phyloP scores from a whole-genome alignment of 2,329 filamentous ascomycete species.

The Ceratocystiopsis minuta region DNA sequence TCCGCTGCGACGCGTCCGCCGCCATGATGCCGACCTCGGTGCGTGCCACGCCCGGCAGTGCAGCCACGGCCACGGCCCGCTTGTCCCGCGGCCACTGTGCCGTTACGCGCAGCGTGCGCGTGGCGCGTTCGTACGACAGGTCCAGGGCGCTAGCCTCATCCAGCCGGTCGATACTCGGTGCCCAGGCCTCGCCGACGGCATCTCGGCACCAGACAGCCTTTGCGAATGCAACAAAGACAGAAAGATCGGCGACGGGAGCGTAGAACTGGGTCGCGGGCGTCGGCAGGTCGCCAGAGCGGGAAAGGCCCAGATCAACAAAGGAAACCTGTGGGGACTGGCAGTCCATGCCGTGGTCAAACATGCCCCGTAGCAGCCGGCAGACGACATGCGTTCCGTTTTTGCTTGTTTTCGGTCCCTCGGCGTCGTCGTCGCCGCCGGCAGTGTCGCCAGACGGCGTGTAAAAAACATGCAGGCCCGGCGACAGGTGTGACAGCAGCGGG shows the following conservation, averaged over 20 bases:
- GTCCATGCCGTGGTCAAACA: conserved; percentile 35
- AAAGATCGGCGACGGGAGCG: conserved; percentile 39
- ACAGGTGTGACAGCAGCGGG: conserved; percentile 57
- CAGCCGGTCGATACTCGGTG: conserved; percentile 18
- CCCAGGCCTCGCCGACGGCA: conserved; percentile 13
- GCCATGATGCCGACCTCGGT: conserved; percentile 70
- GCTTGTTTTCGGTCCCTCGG: conserved; percentile 16
- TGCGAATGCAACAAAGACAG: conserved; percentile 34
- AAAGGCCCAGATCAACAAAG: conserved; percentile 39
- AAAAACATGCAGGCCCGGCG: conserved; percentile 68
- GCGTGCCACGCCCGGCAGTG: conserved; percentile 26
- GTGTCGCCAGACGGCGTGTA: conserved; percentile 38
- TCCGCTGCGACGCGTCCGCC: conserved; percentile 34
- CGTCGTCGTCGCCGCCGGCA: neutral
- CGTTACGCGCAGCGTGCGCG: conserved; percentile 45
- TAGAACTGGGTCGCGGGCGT: conserved; percentile 40
- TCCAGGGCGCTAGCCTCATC: conserved; percentile 47
- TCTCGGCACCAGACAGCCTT: conserved; percentile 31
- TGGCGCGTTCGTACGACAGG: conserved; percentile 55
- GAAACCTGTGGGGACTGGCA: conserved; percentile 35
- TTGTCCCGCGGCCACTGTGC: conserved; percentile 39
- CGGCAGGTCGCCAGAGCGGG: conserved; percentile 20
- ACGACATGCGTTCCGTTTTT: conserved; percentile 17
- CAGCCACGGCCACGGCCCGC: conserved; percentile 23
- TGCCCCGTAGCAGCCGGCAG: conserved; percentile 37